Base-by-base conservation (phyloP, 495 filamentous ascomycete genomes). In the Penicillium daleae region DNA sequence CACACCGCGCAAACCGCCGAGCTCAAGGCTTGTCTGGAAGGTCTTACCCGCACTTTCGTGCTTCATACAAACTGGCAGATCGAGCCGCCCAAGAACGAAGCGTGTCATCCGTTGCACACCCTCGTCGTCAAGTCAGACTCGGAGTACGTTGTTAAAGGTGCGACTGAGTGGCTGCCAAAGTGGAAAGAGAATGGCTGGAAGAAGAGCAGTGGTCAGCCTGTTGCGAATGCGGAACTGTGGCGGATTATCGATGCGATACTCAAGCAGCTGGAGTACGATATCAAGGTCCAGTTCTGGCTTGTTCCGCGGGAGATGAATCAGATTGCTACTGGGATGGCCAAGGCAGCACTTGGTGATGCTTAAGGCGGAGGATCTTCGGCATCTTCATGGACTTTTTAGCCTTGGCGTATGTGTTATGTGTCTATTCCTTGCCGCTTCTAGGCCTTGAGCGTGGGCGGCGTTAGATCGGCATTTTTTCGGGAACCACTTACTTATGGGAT, bases 61-160 rank as follows among this genome's bases (percentile, higher is more conserved):
- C n/a, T 68, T n/a, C 49, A 56, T 6, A 42, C 33, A 4, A 56
- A 31, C 4, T 56, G 35, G 35, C 54, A 56, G 54, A 56, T 42
- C 6, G 33, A 42, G 21, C 54, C 54, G 21, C 54, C 35, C 54
- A 56, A 56, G 53, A 26, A 56, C 21, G 12, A 31, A 13, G 12
- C 35, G 5, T 29, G 32, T n/a, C 15, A 29, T 24, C 54, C 54
- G 9, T 39, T 71, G 15, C 44, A 61, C 12, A 75, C 66, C 0
- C 33, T 85, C 0, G 71, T 81, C 9, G 72, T 85, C 39, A 82
- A 79, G 19, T 78, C 80, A 2, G 77, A 83, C 61, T 83, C 78
- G 3, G 72, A 74, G 27, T 83, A 83, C 57, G 68, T 80, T 0
- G 71, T 74, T 6, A 61, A 72, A 27, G 76, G 78, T 4, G 62